phyloP scores from a whole-genome alignment of 1,284 basidiomycete genomes.

The Pseudozyma tsukubaensis region DNA sequence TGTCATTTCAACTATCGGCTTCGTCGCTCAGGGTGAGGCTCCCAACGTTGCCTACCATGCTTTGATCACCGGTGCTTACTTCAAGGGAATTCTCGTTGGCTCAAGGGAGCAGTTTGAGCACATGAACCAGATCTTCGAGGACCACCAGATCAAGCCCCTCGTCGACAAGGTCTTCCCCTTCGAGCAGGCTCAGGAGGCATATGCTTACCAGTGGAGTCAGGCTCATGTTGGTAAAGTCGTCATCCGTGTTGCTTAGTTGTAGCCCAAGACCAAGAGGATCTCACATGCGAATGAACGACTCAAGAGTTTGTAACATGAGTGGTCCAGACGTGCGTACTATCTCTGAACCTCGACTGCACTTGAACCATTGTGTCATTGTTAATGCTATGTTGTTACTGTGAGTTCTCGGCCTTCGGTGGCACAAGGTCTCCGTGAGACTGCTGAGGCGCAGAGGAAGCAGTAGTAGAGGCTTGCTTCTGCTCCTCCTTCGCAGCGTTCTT shows the following conservation, averaged over 20 bases:
- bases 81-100: constrained; percentile 69
- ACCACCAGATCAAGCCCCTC: constrained; percentile 71
- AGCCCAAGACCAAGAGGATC: not conserved
- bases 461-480: constrained; percentile 8
- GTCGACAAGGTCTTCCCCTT: constrained; percentile 74
- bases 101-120: constrained; percentile 71
- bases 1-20: constrained; percentile 73
- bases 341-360: not conserved
- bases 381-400: not conserved
- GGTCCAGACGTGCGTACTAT: too few species aligned
- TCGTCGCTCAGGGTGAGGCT: constrained; percentile 66
- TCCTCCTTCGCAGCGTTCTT: constrained; percentile 37
- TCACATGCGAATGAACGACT: not conserved
- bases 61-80: constrained; percentile 37
- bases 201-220: constrained; percentile 70
- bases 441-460: constrained; percentile 12
- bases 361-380: not conserved
- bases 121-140: constrained; percentile 72
- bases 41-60: constrained; percentile 39
- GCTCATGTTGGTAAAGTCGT: constrained; percentile 61
- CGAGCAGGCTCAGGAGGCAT: constrained; percentile 72
- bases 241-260: constrained; percentile 31
- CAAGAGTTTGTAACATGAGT: too few species aligned
- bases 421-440: constrained; percentile 27
- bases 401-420: constrained; percentile 24